phyloP scores from a whole-genome alignment of 257 asterid genomes.

The Cinchona pubescens region DNA sequence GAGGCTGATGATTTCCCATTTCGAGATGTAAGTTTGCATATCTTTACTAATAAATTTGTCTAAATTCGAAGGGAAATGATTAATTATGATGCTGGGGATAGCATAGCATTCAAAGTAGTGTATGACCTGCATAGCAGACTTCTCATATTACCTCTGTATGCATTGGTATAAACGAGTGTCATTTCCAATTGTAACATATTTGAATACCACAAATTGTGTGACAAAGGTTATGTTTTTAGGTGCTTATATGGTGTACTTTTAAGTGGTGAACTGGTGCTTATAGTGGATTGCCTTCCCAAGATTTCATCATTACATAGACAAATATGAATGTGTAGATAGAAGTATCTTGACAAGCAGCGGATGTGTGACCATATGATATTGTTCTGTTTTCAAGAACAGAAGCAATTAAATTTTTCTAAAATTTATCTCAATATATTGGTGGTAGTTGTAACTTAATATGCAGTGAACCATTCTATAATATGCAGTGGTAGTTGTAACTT shows the following conservation, averaged over 20 bases:
- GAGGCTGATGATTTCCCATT: slow-evolving; percentile 87
- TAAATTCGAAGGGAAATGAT: not conserved
- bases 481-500: too few species aligned
- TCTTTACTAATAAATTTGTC: not conserved
- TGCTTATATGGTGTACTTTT: not conserved
- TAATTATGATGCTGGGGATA: not conserved
- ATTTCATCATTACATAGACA: not conserved
- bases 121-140: not conserved
- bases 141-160: not conserved
- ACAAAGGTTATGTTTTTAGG: not conserved
- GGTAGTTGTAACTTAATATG: not conserved
- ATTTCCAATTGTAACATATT: not conserved
- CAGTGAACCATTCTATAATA: not conserved
- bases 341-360: not conserved
- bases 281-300: not conserved
- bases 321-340: not conserved
- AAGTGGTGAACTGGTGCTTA: not conserved
- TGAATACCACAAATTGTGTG: not conserved
- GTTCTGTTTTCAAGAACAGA: not conserved
- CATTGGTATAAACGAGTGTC: not conserved
- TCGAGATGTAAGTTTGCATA: slow-evolving; percentile 62
- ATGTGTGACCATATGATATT: not conserved
- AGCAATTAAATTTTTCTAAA: not conserved
- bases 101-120: not conserved
- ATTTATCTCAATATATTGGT: not conserved